A percentile compares a stretch with the other conserved stretches of the same genome.
These are phyloP conservation scores for Fusarium begoniae DNA, from an alignment of 2,329 filamentous ascomycete species.

Conservation along the genomic window DNA sequence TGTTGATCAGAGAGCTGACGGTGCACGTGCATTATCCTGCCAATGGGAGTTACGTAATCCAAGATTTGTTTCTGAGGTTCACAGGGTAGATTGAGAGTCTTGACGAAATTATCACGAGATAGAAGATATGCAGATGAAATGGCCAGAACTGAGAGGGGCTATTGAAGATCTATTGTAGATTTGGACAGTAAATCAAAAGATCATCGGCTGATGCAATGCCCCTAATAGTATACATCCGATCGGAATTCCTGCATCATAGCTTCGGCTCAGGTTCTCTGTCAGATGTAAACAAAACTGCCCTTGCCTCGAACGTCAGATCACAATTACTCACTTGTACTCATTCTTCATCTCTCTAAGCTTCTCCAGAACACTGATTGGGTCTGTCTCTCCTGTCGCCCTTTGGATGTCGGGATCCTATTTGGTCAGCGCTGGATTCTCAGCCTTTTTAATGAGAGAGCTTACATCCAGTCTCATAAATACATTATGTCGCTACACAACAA, in stretches of 20 bases:
- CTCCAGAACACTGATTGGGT: neutral
- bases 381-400: neutral
- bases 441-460: neutral
- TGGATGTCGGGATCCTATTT: neutral
- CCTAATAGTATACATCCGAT: too few relatives aligned
- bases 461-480: neutral
- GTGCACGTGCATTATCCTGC: neutral
- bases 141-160: too few relatives aligned
- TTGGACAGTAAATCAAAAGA: neutral
- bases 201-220: too few relatives aligned
- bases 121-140: neutral
- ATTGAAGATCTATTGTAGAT: too few relatives aligned
- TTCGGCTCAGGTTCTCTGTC: neutral
- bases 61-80: neutral
- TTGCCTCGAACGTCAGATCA: accelerated
- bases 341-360: neutral
- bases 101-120: neutral
- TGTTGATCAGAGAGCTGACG: neutral
- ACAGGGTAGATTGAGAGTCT: neutral
- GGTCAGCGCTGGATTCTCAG: neutral
- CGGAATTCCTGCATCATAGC: neutral
- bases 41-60: neutral
- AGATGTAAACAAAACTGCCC: neutral
- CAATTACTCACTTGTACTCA: neutral
- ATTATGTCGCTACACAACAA: neutral